These are phyloP conservation scores for Apocynum venetum DNA, from an alignment of 257 asterid genomes.

Conservation along the genomic window DNA sequence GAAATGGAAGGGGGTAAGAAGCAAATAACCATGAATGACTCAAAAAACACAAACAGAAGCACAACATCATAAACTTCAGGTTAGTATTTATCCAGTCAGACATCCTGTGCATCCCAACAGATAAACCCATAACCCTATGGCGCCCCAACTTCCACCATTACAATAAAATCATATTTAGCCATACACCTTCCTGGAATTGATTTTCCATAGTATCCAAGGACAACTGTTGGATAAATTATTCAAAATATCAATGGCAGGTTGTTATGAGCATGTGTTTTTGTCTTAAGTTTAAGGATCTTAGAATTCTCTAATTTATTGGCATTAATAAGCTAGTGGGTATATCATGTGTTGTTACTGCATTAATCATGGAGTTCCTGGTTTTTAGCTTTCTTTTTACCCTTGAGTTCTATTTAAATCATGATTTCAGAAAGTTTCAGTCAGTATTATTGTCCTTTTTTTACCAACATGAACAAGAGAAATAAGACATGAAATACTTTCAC, in stretches of 20 bases:
- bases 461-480: background rate
- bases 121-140: background rate
- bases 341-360: too few relatives aligned
- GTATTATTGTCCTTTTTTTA: too few relatives aligned
- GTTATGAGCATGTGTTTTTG: too few relatives aligned
- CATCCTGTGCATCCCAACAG: background rate
- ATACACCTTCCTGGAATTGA: background rate
- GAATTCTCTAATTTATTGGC: too few relatives aligned
- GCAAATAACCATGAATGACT: background rate
- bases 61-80: background rate
- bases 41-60: background rate
- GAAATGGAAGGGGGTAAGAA: slow-evolving; percentile 23
- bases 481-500: background rate
- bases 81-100: background rate
- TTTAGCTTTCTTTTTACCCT: too few relatives aligned
- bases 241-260: too few relatives aligned
- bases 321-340: too few relatives aligned
- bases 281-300: too few relatives aligned
- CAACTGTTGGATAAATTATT: too few relatives aligned
- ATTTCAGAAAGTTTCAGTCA: too few relatives aligned
- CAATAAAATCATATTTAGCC: background rate
- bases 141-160: background rate
- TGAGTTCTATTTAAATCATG: too few relatives aligned
- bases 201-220: slow-evolving; percentile 1
- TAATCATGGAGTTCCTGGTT: too few relatives aligned